These are phyloP conservation scores for Spongispora temasekensis DNA, from an alignment of 1,284 basidiomycete genomes.

Conservation along the genomic window DNA sequence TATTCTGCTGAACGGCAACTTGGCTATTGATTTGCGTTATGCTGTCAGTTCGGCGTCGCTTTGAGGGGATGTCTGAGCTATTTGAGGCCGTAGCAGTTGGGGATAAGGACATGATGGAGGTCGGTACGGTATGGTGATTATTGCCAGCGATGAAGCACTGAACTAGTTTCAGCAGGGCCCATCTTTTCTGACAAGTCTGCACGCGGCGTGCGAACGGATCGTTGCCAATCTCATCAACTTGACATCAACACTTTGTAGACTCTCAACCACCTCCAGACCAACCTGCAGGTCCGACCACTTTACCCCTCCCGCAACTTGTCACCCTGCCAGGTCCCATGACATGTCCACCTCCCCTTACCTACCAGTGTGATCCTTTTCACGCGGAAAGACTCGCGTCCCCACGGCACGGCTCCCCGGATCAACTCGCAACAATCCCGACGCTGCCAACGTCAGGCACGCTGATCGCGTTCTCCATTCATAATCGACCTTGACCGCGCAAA, in stretches of 20 bases:
- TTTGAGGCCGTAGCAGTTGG: conserved; percentile 35
- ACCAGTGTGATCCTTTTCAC: too few relatives aligned
- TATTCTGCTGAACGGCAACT: conserved; percentile 22
- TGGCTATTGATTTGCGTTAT: conserved; percentile 14
- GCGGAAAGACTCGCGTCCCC: conserved; percentile 2
- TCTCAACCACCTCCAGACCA: background rate
- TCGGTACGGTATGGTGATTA: conserved; percentile 6
- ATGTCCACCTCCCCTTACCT: too few relatives aligned
- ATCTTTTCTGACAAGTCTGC: conserved; percentile 12
- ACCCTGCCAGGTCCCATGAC: too few relatives aligned
- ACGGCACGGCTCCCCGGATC: background rate
- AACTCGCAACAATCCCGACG: background rate
- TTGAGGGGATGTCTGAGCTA: conserved; percentile 34
- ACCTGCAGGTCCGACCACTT: background rate
- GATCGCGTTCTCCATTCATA: too few relatives aligned
- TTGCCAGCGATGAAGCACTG: conserved; percentile 16
- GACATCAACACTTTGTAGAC: conserved; percentile 3
- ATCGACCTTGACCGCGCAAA: too few relatives aligned
- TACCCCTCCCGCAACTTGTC: background rate
- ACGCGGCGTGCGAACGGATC: conserved; percentile 22
- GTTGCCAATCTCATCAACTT: conserved; percentile 17
- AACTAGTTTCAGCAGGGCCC: conserved; percentile 14
- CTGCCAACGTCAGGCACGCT: conserved; percentile 7
- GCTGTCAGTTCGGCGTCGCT: conserved; percentile 38
- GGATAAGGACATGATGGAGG: conserved; percentile 38